Base-by-base conservation (phyloP, 2,329 filamentous ascomycete genomes). In the Ilyonectria sp. region DNA sequence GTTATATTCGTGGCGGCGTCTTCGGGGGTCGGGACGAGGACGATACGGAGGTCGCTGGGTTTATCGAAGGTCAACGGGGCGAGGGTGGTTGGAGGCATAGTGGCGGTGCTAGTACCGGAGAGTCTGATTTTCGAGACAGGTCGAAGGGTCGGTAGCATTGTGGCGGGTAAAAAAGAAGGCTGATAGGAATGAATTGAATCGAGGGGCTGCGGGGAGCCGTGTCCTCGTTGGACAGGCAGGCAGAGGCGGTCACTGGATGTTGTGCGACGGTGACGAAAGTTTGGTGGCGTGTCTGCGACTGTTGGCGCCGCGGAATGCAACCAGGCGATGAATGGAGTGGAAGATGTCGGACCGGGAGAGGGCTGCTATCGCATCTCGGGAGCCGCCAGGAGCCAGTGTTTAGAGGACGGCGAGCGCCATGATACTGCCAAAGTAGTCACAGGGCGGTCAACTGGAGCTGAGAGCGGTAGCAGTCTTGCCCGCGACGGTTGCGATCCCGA, bases 21-120 rank as follows among this genome's bases (percentile, higher is more conserved):
- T 13, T 73, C 69, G 7, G 70, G 61, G 35, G 73, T 71, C 43
- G 77, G 76, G 13, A 77, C 72, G 29, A 79, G 72, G 31, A 78
- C 76, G 29, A 79, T 76, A 65, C 77, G 77, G 10, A 79, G 70
- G 40, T 73, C 75, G 31, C 70, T 73, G 21, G 73, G 73, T 54
- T 71, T 67, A 29, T 75, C 71, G 44, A 76, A 77, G 56, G 75
- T 75, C 47, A 79, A 71, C 43, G 78, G 76, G 35, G 76, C 76
- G 31, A 79, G 71, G 43, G 74, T 74, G 58, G 69, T 74, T 43
- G 74, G 72, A 37, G 76, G 72, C 77, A 80, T 78, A 31, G 74
- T 76, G 63, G 74, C 64, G 43, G 73, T 74, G 69, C 71, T 67
- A 54, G 67, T 69, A 64, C 69, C 69, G 56, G 67, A 68, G 58